Base-by-base conservation (phyloP, 441 rosid genomes). In the Gossypium gossypioides region DNA sequence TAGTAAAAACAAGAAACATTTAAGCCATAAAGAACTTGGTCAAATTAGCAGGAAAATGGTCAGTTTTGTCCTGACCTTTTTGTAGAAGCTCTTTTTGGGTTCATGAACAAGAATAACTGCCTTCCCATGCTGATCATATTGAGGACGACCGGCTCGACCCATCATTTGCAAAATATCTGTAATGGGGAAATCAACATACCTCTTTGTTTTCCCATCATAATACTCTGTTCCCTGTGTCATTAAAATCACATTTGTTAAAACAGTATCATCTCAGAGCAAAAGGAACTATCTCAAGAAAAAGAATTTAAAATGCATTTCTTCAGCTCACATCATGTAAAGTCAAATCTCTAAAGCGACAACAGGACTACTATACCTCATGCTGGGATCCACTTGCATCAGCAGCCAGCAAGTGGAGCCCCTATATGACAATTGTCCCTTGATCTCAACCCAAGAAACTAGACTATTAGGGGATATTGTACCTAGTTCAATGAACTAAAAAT, bases 61-160 rank as follows among this genome's bases (percentile, higher is more conserved):
- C 29, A 74, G 21, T 56, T 71, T 42, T 67, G 32, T 66, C 74
- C 73, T 34, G 18, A 89, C 99, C 96, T 95, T 95, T 81, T 95
- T 95, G 88, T 95, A 95, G 82, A 95, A 95, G 84, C 98, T 92
- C 78, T 95, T 95, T 77, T 95, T 95, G 72, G 99, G 99, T 81
- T 92, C 99, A 85, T 95, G 97, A 80, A 92, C 99, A 81, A 95
- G 98, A 81, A 95, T 89, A 73, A 95, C 99, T 56, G 98, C 99
- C 86, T 95, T 95, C 74, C 99, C 99, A 81, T 95, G 93, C 79
- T 95, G 98, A 81, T 95, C 98, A 79, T 85, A 95, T 59, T 95
- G 99, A 12, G 99, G 99, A 52, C 99, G 94, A 50, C 99, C 99
- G 21, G 99, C 99, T 82, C 99, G 99, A 50, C 99, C 99, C 99